Percentiles rank a stretch among this genome's conserved stretches.
Conservation (phyloP, 345 rosid genomes). For the Noccaea bulbosa region DNA sequence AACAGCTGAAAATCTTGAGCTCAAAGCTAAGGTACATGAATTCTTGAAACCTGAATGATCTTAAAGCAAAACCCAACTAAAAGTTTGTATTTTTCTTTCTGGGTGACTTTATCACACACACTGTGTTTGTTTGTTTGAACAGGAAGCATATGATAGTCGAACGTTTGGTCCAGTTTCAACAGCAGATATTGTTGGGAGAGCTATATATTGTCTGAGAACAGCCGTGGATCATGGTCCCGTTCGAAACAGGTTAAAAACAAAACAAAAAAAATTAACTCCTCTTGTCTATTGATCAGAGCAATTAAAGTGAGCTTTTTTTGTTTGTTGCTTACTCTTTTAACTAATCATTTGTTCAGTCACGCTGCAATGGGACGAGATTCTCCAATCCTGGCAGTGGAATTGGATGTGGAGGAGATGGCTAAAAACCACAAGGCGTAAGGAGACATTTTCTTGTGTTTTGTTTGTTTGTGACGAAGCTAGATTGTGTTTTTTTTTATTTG, state of each 20-base stretch:
- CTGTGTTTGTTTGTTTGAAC: conserved; percentile 30
- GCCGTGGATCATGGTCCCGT: conserved; percentile 96
- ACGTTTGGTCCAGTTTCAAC: conserved; percentile 82
- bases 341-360: conserved; percentile 50
- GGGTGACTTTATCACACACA: not conserved
- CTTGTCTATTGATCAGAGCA: not conserved
- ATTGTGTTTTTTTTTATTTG: conserved; percentile 33
- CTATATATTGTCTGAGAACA: conserved; percentile 73
- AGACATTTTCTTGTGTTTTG: conserved; percentile 10
- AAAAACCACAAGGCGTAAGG: conserved; percentile 67
- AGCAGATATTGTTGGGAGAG: conserved; percentile 79
- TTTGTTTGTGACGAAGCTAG: not conserved
- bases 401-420: conserved; percentile 91
- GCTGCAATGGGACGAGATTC: conserved; percentile 65
- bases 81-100: not conserved
- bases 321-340: conserved; percentile 2
- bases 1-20: conserved; percentile 71
- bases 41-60: conserved; percentile 1
- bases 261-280: conserved; percentile 4
- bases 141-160: conserved; percentile 96
- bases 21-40: conserved; percentile 74
- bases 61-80: not conserved
- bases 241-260: conserved; percentile 84
- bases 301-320: not conserved
- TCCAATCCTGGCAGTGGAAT: conserved; percentile 80